phyloP scores from a whole-genome alignment of 169 alveolate genomes.

The Cryptosporidium canis region DNA sequence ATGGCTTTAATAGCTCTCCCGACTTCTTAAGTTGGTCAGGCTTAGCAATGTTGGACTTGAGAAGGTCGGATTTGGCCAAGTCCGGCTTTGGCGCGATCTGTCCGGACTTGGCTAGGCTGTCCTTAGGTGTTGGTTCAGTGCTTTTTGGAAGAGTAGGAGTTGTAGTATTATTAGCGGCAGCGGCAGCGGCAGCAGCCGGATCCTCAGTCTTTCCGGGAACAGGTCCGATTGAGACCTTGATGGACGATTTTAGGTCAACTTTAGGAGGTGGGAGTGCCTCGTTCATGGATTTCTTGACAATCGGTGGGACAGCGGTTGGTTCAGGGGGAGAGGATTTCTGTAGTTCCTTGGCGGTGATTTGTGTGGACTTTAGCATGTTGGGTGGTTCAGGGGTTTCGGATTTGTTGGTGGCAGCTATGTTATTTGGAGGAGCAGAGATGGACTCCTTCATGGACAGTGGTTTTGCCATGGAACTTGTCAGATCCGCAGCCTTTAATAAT shows the following conservation, averaged over 20 bases:
- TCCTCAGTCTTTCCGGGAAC: background rate
- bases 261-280: background rate
- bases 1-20: background rate
- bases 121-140: background rate
- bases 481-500: background rate
- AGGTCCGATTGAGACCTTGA: background rate
- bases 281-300: background rate
- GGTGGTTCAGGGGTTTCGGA: background rate
- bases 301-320: background rate
- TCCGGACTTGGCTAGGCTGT: background rate
- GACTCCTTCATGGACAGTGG: background rate
- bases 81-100: background rate
- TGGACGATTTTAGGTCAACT: background rate
- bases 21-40: background rate
- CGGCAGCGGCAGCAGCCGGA: too few species aligned
- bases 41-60: background rate
- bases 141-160: background rate
- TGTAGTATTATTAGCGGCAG: too few species aligned
- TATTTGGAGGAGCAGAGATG: background rate
- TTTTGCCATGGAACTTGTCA: background rate
- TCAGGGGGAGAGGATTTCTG: background rate
- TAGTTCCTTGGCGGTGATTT: background rate
- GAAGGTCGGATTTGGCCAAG: too few species aligned
- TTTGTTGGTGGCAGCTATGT: background rate
- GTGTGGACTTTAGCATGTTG: background rate